Evolutionary conservation across 1,284 basidiomycete species (phyloP).

Genomic region (Sanghuangporus sanghuang): DNA sequence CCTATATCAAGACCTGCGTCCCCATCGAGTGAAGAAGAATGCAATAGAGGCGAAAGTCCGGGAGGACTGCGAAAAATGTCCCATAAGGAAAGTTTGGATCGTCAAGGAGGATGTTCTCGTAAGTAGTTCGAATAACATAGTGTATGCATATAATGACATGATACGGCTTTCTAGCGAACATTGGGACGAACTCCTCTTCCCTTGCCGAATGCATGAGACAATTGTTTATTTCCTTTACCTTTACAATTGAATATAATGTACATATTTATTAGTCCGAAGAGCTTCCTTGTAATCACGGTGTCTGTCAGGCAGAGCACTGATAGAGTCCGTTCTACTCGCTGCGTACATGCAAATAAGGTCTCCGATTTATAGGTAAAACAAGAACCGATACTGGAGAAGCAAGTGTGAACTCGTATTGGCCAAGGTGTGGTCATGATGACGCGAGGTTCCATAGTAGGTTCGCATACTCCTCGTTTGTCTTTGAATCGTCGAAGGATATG

Average conservation of each 20-base stretch:
- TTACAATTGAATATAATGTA: neutral
- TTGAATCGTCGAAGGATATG: slow-evolving; percentile 28
- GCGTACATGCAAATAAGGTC: no score
- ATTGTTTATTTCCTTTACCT: neutral
- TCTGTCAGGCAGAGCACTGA: neutral
- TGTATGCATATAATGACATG: neutral
- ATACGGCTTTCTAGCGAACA: neutral
- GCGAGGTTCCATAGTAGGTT: slow-evolving; percentile 55
- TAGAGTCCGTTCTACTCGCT: no score
- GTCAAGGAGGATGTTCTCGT: slow-evolving; percentile 44
- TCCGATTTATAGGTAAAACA: neutral
- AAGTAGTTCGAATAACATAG: slow-evolving; percentile 5
- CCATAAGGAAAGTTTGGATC: slow-evolving; percentile 64
- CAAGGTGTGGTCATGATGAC: slow-evolving; percentile 36
- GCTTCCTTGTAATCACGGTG: neutral
- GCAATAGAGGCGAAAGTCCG: slow-evolving; percentile 74
- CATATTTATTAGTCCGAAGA: neutral
- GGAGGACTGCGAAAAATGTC: slow-evolving; percentile 69
- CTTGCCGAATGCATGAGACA: neutral
- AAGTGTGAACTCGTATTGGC: neutral
- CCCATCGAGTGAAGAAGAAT: slow-evolving; percentile 71
- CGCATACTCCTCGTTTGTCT: slow-evolving; percentile 29
- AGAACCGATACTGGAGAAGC: neutral
- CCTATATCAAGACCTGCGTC: slow-evolving; percentile 61
- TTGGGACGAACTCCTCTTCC: neutral